phyloP scores from a whole-genome alignment of 2,329 filamentous ascomycete genomes.

The Chrysoporthe cubensis region DNA sequence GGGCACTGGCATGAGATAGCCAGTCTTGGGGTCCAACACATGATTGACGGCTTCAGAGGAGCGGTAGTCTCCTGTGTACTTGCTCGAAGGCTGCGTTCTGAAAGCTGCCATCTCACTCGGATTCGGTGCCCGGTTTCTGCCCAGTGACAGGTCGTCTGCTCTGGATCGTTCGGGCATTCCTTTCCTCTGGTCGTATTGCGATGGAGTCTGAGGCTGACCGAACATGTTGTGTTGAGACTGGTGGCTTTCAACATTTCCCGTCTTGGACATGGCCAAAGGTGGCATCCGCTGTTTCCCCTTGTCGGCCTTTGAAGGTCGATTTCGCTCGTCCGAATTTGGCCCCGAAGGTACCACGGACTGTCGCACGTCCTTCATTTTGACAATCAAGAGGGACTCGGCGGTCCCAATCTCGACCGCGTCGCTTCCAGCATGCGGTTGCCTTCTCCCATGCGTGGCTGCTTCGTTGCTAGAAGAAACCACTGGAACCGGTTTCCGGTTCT shows the following conservation, averaged over 20 bases:
- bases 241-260: neutral
- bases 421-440: neutral
- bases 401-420: constrained; percentile 5
- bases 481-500: neutral
- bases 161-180: neutral
- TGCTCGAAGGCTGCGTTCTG: neutral
- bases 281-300: neutral
- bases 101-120: neutral
- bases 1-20: neutral
- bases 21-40: constrained; percentile 4
- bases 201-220: neutral
- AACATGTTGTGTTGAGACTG: neutral
- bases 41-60: neutral
- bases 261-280: neutral
- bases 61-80: neutral
- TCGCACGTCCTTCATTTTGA: constrained; percentile 12
- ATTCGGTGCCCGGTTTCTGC: neutral
- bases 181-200: neutral
- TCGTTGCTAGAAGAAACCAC: neutral
- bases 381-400: constrained; percentile 1
- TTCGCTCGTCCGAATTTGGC: neutral
- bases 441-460: neutral
- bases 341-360: neutral
- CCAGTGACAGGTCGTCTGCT: neutral
- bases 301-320: neutral